Base-by-base conservation (phyloP, 2,329 filamentous ascomycete genomes). In the Aspergillus texensis region DNA sequence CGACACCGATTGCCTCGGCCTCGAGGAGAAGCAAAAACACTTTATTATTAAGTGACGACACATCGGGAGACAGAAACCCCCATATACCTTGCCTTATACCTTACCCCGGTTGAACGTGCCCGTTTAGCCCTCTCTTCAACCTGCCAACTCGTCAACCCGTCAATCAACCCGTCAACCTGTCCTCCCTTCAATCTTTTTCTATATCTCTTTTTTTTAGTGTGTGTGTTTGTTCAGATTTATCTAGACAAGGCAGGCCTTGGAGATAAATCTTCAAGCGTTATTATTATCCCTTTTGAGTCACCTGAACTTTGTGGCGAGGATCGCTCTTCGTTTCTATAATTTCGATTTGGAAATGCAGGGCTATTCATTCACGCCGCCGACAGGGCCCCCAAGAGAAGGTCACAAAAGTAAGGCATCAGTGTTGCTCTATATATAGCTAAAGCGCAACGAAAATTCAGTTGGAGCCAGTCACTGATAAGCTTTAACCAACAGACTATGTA, bases 401-500 rank as follows among this genome's bases (percentile, higher is more conserved):
- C 91, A 94, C 75, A 94, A 94, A 83, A 94, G 91, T 94, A 83
- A 84, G 89, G 21, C 52, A 39, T 39, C 34, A 26, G 4, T 26
- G 6, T 19, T 26, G 6, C 19, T 52, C 21, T 24, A 52, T 32
- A 9, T 52, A 4, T 12, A 32, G n/a, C 16, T n/a, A 6, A 12
- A 39, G 77, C 14, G 21, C 34, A 41, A 41, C 14, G 14, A 39
- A 55, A 8, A 14, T 39, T 26, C n/a, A 5, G 32, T 28, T 39
- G 24, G 21, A 34, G n/a, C 30, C 26, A 45, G 45, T 39, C 11
- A n/a, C 64, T 67, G 59, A 68, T 66, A 32, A 50, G 58, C 54
- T 55, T 50, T 58, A 58, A 26, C 53, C 63, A 64, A 53, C 72
- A 96, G 94, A 97, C 78, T 98, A 97, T 91, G 95, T 98, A 72